phyloP scores from a whole-genome alignment of 2,329 filamentous ascomycete species.

The Aspergillus candidus region DNA sequence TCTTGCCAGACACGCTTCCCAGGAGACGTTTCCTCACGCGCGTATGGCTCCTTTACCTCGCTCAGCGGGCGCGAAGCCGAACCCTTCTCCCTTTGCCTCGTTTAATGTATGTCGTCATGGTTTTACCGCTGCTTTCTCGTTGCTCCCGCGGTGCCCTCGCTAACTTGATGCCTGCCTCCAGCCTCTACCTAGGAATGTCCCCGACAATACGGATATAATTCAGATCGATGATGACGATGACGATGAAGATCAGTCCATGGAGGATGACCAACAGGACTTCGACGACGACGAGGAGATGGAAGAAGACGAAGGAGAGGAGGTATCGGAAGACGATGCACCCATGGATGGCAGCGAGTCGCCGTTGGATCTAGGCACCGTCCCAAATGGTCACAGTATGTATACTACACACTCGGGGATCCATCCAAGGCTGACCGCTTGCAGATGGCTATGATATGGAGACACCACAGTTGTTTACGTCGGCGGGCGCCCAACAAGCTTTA shows the following conservation, averaged over 20 bases:
- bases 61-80: conserved; percentile 23
- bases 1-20: conserved; percentile 6
- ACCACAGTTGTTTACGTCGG: conserved; percentile 38
- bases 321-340: conserved; percentile 20
- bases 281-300: conserved; percentile 25
- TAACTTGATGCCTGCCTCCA: conserved; percentile 13
- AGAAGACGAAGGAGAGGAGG: conserved; percentile 25
- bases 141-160: conserved; percentile 6
- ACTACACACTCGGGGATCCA: not conserved
- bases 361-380: conserved; percentile 8
- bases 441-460: conserved; percentile 16
- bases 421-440: conserved; percentile 10
- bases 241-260: conserved; percentile 25
- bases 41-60: conserved; percentile 38
- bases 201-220: conserved; percentile 32
- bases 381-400: conserved; percentile 16
- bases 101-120: conserved; percentile 20
- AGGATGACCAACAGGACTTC: conserved; percentile 13
- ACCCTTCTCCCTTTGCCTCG: conserved; percentile 18
- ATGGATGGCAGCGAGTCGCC: conserved; percentile 24
- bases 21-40: conserved; percentile 1
- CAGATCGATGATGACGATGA: conserved; percentile 35
- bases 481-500: conserved; percentile 47
- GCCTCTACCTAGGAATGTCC: conserved; percentile 14
- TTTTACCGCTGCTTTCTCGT: conserved; percentile 6